phyloP scores from a whole-genome alignment of 306 rosid species.

The Hippophae gyantsensis region DNA sequence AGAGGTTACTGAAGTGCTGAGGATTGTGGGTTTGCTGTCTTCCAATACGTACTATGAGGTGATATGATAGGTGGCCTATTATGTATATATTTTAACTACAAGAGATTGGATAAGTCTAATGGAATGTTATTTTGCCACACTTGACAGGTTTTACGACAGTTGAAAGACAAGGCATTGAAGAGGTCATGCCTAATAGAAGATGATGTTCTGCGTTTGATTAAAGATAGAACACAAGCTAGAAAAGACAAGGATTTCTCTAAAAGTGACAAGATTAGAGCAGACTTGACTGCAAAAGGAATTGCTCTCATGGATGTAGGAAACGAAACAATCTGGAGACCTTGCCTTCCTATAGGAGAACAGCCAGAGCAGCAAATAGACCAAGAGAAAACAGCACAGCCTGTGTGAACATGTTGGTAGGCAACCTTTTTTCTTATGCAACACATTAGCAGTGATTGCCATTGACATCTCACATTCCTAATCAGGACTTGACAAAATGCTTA shows the following conservation, averaged over 20 bases:
- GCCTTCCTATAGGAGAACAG: slow-evolving; percentile 31
- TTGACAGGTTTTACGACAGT: slow-evolving; percentile 65
- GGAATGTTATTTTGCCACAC: slow-evolving; percentile 5
- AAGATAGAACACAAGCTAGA: slow-evolving; percentile 76
- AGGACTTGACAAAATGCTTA: too few species aligned
- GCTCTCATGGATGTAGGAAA: slow-evolving; percentile 83
- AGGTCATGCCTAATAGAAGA: slow-evolving; percentile 66
- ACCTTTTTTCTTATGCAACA: not conserved
- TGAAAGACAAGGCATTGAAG: slow-evolving; percentile 66
- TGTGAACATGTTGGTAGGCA: slow-evolving; percentile 15
- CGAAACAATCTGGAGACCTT: slow-evolving; percentile 76
- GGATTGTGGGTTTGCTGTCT: slow-evolving; percentile 52
- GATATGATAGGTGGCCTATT: slow-evolving; percentile 14
- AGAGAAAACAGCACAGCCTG: slow-evolving; percentile 17
- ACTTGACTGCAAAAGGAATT: slow-evolving; percentile 62
- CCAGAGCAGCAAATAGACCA: slow-evolving; percentile 17
- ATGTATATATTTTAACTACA: not conserved
- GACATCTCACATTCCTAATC: not conserved
- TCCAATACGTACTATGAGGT: slow-evolving; percentile 56
- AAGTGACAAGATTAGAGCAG: slow-evolving; percentile 68
- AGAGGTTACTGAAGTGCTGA: slow-evolving; percentile 44
- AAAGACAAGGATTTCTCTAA: slow-evolving; percentile 52
- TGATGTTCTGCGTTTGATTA: slow-evolving; percentile 49
- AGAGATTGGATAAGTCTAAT: slow-evolving; percentile 3
- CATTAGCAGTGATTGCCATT: not conserved